These are phyloP conservation scores for Austroboletus eburneus DNA, from an alignment of 768 basidiomycete species.

Conservation along the genomic window DNA sequence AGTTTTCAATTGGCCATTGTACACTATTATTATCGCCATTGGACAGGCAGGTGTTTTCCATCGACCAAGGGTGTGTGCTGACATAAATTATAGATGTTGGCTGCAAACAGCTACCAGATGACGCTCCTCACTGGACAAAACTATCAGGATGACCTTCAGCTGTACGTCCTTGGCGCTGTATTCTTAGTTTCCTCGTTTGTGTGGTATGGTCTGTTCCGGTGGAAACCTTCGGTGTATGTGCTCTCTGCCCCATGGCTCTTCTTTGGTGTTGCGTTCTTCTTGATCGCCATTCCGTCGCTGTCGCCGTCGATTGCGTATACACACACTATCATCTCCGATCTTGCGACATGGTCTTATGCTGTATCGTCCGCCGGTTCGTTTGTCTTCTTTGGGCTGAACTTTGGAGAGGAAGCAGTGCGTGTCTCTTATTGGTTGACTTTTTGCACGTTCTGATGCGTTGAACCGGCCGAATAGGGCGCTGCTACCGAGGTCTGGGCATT, in stretches of 20 bases:
- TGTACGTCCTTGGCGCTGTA: slow-evolving; percentile 87
- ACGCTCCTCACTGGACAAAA: slow-evolving; percentile 86
- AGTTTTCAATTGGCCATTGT: slow-evolving; percentile 84
- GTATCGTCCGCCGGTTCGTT: slow-evolving; percentile 91
- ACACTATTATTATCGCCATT: slow-evolving; percentile 81
- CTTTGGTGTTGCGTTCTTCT: slow-evolving; percentile 86
- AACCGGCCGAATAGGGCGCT: slow-evolving; percentile 83
- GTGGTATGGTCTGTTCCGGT: slow-evolving; percentile 88
- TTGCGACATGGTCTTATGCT: slow-evolving; percentile 90
- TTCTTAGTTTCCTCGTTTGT: slow-evolving; percentile 82
- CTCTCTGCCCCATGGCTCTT: slow-evolving; percentile 87
- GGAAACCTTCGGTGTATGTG: slow-evolving; percentile 84
- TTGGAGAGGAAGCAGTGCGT: slow-evolving; percentile 88
- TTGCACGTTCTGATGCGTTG: slow-evolving; percentile 6
- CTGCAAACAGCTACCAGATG: slow-evolving; percentile 93
- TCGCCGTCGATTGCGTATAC: slow-evolving; percentile 51
- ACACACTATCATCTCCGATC: slow-evolving; percentile 65
- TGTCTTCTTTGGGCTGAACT: slow-evolving; percentile 92
- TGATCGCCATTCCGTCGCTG: slow-evolving; percentile 85
- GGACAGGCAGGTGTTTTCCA: slow-evolving; percentile 55
- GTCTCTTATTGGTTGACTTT: slow-evolving; percentile 21
- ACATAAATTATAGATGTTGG: slow-evolving; percentile 56
- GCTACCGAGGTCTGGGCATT: slow-evolving; percentile 93
- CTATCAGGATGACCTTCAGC: slow-evolving; percentile 72
- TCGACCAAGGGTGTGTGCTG: neutral